These are phyloP conservation scores for Ophiostoma novo-ulmi DNA, from an alignment of 2,329 filamentous ascomycete species.

Conservation along the genomic window DNA sequence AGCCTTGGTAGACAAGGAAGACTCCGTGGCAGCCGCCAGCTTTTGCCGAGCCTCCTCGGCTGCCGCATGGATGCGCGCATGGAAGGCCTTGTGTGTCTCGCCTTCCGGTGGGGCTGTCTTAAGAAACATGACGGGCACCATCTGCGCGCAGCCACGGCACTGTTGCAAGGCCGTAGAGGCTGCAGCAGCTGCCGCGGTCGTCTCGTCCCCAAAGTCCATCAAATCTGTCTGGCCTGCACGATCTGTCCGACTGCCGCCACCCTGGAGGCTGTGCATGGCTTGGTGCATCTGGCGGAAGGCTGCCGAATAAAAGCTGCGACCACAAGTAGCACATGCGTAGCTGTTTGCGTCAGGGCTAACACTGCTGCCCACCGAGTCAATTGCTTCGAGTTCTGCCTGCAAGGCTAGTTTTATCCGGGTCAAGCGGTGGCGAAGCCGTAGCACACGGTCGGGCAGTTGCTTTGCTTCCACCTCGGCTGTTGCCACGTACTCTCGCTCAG, in stretches of 20 bases:
- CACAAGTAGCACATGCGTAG: slow-evolving; percentile 20
- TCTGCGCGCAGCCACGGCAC: slow-evolving; percentile 23
- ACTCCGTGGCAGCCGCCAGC: slow-evolving; percentile 14
- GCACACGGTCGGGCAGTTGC: slow-evolving; percentile 40
- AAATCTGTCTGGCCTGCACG: neutral
- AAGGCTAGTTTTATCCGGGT: slow-evolving; percentile 58
- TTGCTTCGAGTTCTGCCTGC: slow-evolving; percentile 59
- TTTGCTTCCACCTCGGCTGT: slow-evolving; percentile 45
- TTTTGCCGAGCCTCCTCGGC: slow-evolving; percentile 14
- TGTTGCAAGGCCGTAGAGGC: slow-evolving; percentile 6
- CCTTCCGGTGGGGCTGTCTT: slow-evolving; percentile 19
- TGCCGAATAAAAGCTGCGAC: slow-evolving; percentile 23
- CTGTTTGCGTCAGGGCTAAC: neutral
- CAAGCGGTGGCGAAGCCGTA: slow-evolving; percentile 25
- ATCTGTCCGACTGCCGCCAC: neutral
- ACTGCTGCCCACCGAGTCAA: slow-evolving; percentile 49
- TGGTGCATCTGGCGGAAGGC: slow-evolving; percentile 25
- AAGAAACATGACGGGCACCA: slow-evolving; percentile 23
- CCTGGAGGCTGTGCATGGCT: slow-evolving; percentile 23
- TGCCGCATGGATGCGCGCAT: slow-evolving; percentile 23
- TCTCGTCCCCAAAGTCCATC: neutral
- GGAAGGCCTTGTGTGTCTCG: slow-evolving; percentile 26
- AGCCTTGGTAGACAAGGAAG: neutral
- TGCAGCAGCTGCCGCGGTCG: neutral
- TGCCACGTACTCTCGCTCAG: slow-evolving; percentile 44